A percentile compares a stretch with the other conserved stretches of the same genome.
Conservation (phyloP, 1,284 basidiomycete genomes). For the Athelia psychrophila region DNA sequence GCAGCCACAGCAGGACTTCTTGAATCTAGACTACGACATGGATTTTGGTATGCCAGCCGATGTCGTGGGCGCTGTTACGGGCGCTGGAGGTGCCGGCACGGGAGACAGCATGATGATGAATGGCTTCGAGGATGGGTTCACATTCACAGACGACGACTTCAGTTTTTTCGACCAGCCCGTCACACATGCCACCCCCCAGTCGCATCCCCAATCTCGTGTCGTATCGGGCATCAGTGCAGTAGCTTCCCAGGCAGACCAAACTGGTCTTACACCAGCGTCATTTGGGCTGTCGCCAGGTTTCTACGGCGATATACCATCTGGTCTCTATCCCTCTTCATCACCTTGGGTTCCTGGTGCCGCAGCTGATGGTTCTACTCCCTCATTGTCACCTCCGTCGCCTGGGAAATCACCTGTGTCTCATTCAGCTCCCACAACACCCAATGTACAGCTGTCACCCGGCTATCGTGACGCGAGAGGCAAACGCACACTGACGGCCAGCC, state of each 20-base stretch:
- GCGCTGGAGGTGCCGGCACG: constrained; percentile 24
- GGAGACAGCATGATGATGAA: constrained; percentile 18
- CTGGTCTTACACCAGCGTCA: constrained; percentile 20
- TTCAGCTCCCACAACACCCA: constrained; percentile 52
- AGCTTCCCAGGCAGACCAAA: constrained; percentile 6
- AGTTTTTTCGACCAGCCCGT: constrained; percentile 67
- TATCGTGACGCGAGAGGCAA: constrained; percentile 6
- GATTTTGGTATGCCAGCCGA: constrained; percentile 40
- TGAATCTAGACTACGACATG: constrained; percentile 41
- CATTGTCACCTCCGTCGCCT: constrained; percentile 38
- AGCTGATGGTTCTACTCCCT: constrained; percentile 21
- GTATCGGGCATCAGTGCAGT: not conserved
- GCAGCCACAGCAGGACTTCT: constrained; percentile 36
- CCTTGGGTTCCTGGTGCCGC: constrained; percentile 19
- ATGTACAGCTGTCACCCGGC: constrained; percentile 37
- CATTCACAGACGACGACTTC: constrained; percentile 77
- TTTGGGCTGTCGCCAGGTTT: constrained; percentile 28
- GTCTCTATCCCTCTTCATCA: constrained; percentile 24
- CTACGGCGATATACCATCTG: constrained; percentile 27
- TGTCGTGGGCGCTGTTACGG: constrained; percentile 24
- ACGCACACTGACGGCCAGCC: not conserved
- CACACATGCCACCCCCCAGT: constrained; percentile 9
- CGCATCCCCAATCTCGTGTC: constrained; percentile 8
- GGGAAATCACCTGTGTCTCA: constrained; percentile 33
- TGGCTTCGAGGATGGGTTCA: constrained; percentile 2